Percentiles rank a stretch among this genome's conserved stretches.
Conservation (phyloP, 2,329 filamentous ascomycete species). For the Pyrenophora tritici-repentis region DNA sequence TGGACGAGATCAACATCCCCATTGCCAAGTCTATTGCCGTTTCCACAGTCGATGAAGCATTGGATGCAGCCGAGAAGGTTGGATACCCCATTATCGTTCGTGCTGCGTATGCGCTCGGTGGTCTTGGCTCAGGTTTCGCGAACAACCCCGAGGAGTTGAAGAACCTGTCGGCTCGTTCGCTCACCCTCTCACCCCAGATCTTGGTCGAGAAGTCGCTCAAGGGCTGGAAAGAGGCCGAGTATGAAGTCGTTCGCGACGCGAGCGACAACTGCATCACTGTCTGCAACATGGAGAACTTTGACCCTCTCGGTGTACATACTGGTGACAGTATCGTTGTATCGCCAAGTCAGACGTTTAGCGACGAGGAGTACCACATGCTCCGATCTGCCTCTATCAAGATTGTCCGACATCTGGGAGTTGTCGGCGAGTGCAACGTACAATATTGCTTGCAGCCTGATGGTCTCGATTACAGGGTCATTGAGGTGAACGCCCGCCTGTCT, state of each 20-base stretch:
- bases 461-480: constrained; percentile 96
- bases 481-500: constrained; percentile 98
- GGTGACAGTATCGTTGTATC: constrained; percentile 99
- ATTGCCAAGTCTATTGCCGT: constrained; percentile 97
- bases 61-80: constrained; percentile 82
- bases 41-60: constrained; percentile 85
- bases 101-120: constrained; percentile 93
- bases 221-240: constrained; percentile 99
- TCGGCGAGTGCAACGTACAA: constrained; percentile 98
- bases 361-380: constrained; percentile 99
- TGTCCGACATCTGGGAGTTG: constrained; percentile 92
- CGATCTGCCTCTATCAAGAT: constrained; percentile 98
- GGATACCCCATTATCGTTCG: constrained; percentile 98
- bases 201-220: constrained; percentile 98
- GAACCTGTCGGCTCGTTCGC: constrained; percentile 88
- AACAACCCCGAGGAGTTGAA: constrained; percentile 91
- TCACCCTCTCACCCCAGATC: constrained; percentile 94
- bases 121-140: constrained; percentile 94
- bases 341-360: constrained; percentile 92
- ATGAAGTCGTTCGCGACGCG: constrained; percentile 95
- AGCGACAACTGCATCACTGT: constrained; percentile 99
- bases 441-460: constrained; percentile 96
- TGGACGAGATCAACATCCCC: constrained; percentile 96
- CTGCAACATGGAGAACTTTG: constrained; percentile 99
- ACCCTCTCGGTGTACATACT: constrained; percentile 95